phyloP scores from a whole-genome alignment of 192 early-diverging fungal species.

The Coemansia aciculifera region DNA sequence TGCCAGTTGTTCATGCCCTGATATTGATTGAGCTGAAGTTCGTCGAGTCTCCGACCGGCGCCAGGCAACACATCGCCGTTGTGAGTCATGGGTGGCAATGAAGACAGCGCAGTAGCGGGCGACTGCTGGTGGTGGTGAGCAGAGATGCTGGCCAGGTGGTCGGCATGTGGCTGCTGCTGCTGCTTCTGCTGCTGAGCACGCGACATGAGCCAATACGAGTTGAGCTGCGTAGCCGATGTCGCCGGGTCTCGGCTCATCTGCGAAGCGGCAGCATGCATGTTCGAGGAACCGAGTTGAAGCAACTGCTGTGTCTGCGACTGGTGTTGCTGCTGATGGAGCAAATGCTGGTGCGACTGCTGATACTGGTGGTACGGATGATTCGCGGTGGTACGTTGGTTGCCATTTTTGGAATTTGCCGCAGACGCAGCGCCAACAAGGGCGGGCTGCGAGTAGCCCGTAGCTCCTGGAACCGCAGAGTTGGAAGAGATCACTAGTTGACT shows the following conservation, averaged over 20 bases:
- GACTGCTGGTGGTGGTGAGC: conserved; percentile 22
- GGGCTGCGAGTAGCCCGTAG: background rate
- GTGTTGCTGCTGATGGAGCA: conserved; percentile 6
- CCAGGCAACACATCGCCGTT: conserved; percentile 14
- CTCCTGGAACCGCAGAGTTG: conserved; percentile 9
- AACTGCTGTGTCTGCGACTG: conserved; percentile 10
- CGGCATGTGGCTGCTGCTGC: conserved; percentile 14
- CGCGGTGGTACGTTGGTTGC: background rate
- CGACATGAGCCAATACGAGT: conserved; percentile 38
- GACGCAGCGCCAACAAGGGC: background rate
- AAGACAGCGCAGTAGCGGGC: conserved; percentile 7
- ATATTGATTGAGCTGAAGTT: conserved; percentile 38
- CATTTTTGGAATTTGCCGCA: background rate
- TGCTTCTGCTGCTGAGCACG: conserved; percentile 29
- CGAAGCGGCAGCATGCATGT: conserved; percentile 18
- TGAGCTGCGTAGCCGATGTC: conserved; percentile 13
- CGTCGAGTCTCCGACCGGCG: conserved; percentile 25
- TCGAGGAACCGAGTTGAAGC: conserved; percentile 13
- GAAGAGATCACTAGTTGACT: conserved; percentile 18
- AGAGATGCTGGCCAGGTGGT: background rate
- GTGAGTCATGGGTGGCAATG: conserved; percentile 30
- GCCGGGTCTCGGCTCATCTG: conserved; percentile 23
- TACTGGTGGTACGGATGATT: conserved; percentile 10
- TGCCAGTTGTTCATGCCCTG: conserved; percentile 32
- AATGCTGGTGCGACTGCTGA: background rate